A percentile compares a stretch with the other conserved stretches of the same genome.
These are phyloP conservation scores for Astrothelium macrocarpum DNA, from an alignment of 495 filamentous ascomycete genomes.

Conservation along the genomic window DNA sequence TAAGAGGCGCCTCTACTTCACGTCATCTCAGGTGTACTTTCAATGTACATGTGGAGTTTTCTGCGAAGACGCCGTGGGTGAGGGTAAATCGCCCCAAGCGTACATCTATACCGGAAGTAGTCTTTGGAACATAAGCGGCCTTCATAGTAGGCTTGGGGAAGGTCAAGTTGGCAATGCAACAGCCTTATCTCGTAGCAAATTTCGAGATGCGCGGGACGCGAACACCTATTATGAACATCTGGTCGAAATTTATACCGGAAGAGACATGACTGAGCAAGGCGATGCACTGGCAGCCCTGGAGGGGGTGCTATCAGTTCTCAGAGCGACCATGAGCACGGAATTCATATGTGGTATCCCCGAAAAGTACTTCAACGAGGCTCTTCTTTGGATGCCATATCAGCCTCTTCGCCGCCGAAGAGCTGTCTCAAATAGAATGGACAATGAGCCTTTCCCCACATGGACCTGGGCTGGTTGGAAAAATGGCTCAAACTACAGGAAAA, in stretches of 20 bases:
- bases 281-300: not conserved
- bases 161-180: no score
- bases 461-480: no score
- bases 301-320: not conserved
- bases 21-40: not conserved
- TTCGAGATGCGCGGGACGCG: no score
- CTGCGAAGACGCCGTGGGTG: conserved; percentile 4
- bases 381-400: no score
- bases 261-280: not conserved
- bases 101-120: not conserved
- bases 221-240: not conserved
- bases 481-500: no score
- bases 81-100: not conserved
- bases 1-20: not conserved
- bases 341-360: not conserved
- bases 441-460: no score
- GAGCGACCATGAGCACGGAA: not conserved
- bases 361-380: not conserved
- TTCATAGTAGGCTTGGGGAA: no score
- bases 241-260: not conserved
- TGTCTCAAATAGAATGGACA: no score
- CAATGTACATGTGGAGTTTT: conserved; percentile 1
- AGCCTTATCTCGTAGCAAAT: no score
- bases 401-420: no score
- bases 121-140: not conserved